These are phyloP conservation scores for Globisporangium perplexum DNA, from an alignment of 352 stramenopile species.

Conservation along the genomic window DNA sequence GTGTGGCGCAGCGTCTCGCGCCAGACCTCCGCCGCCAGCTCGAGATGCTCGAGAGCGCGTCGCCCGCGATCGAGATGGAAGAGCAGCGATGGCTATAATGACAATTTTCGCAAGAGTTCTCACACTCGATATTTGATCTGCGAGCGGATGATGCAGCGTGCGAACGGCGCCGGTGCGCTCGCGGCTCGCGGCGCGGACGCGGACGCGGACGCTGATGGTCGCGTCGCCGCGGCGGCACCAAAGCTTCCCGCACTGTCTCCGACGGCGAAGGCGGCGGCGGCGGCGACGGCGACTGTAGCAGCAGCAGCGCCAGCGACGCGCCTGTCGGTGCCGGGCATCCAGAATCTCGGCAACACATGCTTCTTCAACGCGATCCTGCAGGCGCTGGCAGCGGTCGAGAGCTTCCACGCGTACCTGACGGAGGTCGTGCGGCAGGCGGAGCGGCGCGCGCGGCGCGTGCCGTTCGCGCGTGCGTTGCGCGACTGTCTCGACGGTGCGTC, in stretches of 20 bases:
- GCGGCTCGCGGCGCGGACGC: background rate
- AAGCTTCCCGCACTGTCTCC: background rate
- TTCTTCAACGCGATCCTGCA: constrained; percentile 90
- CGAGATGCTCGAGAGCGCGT: constrained; percentile 22
- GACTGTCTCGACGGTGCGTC: constrained; percentile 63
- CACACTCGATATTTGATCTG: no score
- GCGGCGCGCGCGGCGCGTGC: constrained; percentile 30
- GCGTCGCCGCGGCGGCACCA: no score
- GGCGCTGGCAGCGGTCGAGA: constrained; percentile 62
- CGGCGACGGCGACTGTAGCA: no score
- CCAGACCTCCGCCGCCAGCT: constrained; percentile 31
- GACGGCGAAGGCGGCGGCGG: no score
- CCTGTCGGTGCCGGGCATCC: constrained; percentile 52
- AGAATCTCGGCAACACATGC: constrained; percentile 89
- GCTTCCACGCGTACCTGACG: constrained; percentile 63
- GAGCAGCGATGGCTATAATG: no score
- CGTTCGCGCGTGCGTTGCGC: constrained; percentile 57
- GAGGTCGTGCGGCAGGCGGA: constrained; percentile 42
- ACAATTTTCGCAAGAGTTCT: no score
- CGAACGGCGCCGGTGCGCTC: background rate
- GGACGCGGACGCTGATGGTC: constrained; percentile 4
- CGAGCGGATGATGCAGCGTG: background rate
- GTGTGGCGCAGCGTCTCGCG: constrained; percentile 25
- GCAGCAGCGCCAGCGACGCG: background rate
- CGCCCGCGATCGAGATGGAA: no score